Percentiles rank a stretch among this genome's conserved stretches.
Conservation (phyloP, 192 early-diverging fungal genomes). For the Backusella sp. region DNA sequence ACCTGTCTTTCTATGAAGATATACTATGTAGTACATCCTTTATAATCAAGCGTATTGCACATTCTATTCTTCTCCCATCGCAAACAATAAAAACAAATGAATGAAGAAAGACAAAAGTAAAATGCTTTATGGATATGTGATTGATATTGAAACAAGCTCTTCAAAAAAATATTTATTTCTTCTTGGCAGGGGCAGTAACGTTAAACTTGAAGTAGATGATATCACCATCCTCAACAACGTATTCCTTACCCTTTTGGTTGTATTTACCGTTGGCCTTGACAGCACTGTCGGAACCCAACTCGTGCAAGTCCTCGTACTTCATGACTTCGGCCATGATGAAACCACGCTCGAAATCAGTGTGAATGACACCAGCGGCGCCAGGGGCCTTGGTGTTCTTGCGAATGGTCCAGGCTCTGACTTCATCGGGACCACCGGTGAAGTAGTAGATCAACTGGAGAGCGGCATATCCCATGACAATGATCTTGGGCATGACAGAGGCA, state of each 20-base stretch:
- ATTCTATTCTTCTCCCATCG: no score
- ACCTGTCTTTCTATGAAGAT: no score
- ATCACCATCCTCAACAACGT: slow-evolving; percentile 91
- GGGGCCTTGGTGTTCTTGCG: slow-evolving; percentile 53
- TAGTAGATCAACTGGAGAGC: slow-evolving; percentile 89
- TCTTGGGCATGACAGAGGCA: slow-evolving; percentile 81
- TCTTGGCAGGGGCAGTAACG: slow-evolving; percentile 30
- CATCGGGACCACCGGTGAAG: slow-evolving; percentile 90
- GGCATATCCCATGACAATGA: slow-evolving; percentile 89
- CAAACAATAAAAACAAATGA: background rate
- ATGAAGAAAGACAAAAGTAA: background rate
- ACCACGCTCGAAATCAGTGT: slow-evolving; percentile 79
- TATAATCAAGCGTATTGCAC: no score
- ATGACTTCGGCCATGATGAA: slow-evolving; percentile 96
- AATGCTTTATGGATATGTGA: background rate
- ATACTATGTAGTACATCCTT: no score
- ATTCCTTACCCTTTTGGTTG: slow-evolving; percentile 88
- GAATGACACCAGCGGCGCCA: slow-evolving; percentile 92
- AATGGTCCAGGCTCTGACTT: slow-evolving; percentile 94
- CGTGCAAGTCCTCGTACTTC: slow-evolving; percentile 84
- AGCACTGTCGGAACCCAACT: slow-evolving; percentile 78
- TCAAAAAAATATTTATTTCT: slow-evolving; percentile 10
- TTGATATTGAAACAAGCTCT: background rate
- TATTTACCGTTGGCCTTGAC: slow-evolving; percentile 94
- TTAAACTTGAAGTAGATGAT: slow-evolving; percentile 73